Evolutionary conservation across 768 basidiomycete species (phyloP).

Genomic region (Saitozyma sp.): DNA sequence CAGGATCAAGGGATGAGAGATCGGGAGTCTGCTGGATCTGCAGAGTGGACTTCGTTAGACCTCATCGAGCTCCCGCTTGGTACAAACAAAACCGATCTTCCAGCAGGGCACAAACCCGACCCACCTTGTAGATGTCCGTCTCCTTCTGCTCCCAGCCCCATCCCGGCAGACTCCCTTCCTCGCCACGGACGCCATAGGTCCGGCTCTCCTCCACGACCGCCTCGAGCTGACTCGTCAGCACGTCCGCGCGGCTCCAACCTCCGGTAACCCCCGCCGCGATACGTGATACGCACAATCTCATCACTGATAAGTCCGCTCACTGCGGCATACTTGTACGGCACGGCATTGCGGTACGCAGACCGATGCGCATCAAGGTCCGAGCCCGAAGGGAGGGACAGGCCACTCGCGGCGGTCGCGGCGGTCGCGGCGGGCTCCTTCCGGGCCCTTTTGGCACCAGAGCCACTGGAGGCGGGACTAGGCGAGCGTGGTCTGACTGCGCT

Average conservation of each 20-base stretch:
- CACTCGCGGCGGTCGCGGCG: background rate
- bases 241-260: background rate
- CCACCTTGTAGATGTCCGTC: conserved; percentile 96
- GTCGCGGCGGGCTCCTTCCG: conserved; percentile 9
- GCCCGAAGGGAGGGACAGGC: conserved; percentile 6
- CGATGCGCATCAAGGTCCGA: conserved; percentile 20
- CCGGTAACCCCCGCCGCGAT: background rate
- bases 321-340: conserved; percentile 80
- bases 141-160: conserved; percentile 69
- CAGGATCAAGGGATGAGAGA: conserved; percentile 76
- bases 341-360: conserved; percentile 60
- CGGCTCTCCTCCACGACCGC: conserved; percentile 48
- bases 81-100: too few species aligned
- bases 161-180: conserved; percentile 45
- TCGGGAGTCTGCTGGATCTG: conserved; percentile 98
- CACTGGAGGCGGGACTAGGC: background rate
- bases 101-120: too few species aligned
- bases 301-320: conserved; percentile 81
- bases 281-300: conserved; percentile 49
- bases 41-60: background rate
- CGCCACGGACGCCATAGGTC: conserved; percentile 46
- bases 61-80: too few species aligned
- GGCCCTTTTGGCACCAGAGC: background rate
- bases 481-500: too few species aligned
- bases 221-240: conserved; percentile 40